A percentile compares a stretch with the other conserved stretches of the same genome.
phyloP scores from a whole-genome alignment of 306 rosid species.

The Lathyrus aphaca region DNA sequence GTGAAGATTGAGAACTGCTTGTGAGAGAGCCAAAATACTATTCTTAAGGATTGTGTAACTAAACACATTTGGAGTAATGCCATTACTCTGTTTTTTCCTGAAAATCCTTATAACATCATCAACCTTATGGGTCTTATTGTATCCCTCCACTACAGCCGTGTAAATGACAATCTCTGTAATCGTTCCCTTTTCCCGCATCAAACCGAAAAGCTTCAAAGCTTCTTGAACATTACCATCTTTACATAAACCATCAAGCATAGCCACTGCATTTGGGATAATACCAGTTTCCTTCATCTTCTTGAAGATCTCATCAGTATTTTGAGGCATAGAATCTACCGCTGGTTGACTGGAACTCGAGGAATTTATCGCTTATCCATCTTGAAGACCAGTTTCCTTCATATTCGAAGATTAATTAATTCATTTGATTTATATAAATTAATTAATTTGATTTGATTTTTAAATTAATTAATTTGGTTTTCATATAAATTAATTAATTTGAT shows the following conservation, averaged over 20 bases:
- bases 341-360: conserved; percentile 33
- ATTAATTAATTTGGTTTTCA: no score
- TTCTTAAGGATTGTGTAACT: conserved; percentile 69
- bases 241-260: conserved; percentile 97
- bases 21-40: no score
- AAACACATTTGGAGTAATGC: conserved; percentile 77
- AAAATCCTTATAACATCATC: conserved; percentile 81
- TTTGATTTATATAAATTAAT: no score
- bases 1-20: no score
- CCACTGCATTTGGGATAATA: conserved; percentile 88
- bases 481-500: no score
- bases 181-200: conserved; percentile 88
- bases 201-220: conserved; percentile 85
- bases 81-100: conserved; percentile 78
- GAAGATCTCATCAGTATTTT: conserved; percentile 80
- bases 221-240: conserved; percentile 94
- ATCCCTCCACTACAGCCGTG: conserved; percentile 94
- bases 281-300: conserved; percentile 95
- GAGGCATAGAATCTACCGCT: conserved; percentile 44
- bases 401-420: no score
- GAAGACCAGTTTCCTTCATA: no score
- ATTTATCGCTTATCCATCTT: conserved; percentile 35
- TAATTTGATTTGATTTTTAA: no score
- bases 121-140: conserved; percentile 64
- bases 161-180: conserved; percentile 88